Percentiles rank a stretch among this genome's conserved stretches.
These are phyloP conservation scores for Russula compacta DNA, from an alignment of 768 basidiomycete species.

Conservation along the genomic window DNA sequence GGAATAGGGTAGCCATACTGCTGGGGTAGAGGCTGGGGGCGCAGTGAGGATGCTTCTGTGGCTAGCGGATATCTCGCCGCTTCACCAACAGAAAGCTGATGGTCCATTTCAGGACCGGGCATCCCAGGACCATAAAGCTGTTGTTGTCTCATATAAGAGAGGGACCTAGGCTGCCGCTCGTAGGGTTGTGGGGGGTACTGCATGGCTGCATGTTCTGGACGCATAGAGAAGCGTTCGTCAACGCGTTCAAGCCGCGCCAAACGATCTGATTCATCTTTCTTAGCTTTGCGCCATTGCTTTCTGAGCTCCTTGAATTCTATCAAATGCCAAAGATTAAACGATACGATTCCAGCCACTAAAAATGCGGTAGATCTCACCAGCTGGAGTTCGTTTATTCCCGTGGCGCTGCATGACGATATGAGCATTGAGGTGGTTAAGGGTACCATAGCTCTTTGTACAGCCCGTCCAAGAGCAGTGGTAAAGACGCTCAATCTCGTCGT, in stretches of 20 bases:
- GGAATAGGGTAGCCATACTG: constrained; percentile 7
- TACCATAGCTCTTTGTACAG: constrained; percentile 80
- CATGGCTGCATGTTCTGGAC: not conserved
- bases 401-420: constrained; percentile 99
- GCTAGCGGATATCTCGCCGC: not conserved
- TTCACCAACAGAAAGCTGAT: constrained; percentile 2
- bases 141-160: constrained; percentile 3
- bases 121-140: constrained; percentile 14
- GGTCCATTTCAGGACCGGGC: constrained; percentile 11
- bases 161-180: constrained; percentile 1
- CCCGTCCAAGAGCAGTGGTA: constrained; percentile 64
- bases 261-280: constrained; percentile 51
- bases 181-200: constrained; percentile 5
- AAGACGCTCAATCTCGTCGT: constrained; percentile 92
- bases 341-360: not conserved
- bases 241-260: constrained; percentile 1
- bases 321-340: constrained; percentile 18
- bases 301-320: constrained; percentile 97
- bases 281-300: constrained; percentile 91
- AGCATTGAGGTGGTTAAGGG: constrained; percentile 94
- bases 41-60: constrained; percentile 1
- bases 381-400: constrained; percentile 80
- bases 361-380: constrained; percentile 47
- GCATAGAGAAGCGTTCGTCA: constrained; percentile 3
- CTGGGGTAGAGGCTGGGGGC: constrained; percentile 3